Base-by-base conservation (phyloP, 176 grass and related monocot species). In the Aegilops umbellulata region DNA sequence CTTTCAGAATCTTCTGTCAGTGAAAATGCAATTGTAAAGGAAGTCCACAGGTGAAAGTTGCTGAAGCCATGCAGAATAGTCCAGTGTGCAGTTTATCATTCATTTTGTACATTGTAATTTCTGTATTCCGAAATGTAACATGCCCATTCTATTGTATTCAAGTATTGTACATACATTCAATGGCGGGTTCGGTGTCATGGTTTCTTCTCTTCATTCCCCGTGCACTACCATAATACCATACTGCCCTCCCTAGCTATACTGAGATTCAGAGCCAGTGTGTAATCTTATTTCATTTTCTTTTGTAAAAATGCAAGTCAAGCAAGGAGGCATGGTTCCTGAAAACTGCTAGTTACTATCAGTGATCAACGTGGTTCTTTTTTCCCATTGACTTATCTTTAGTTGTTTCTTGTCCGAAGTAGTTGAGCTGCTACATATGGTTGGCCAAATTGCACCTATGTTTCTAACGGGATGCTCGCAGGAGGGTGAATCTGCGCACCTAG, bases 1-100 rank as follows among this genome's bases (percentile, higher is more conserved):
- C 88, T 98, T 30, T 87, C 89, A 55, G 79, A 87, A n/a, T 91
- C 92, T 82, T 92, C 88, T 72, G 63, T 83, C 76, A 39, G 60
- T 64, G 90, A 92, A 80, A 88, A 92, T 39, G 86, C 86, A 73
- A 87, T 89, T 64, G 82, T 94, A 38, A 92, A 92, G 77, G 96
- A 95, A 86, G 76, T 82, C 81, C 73, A 89, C 77, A 83, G 90
- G 77, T 98, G 88, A 97, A 86, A 86, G 57, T 53, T 74, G 11
- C 47, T 58, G 36, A 67, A 89, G 65, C 70, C 49, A 35, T 87
- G 10, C 38, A 61, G n/a, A 67, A 32, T 47, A 80, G 74, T 29
- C 25, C 23, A 34, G n/a, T 91, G 76, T 85, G 82, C 83, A 90
- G 85, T 63, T 84, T 82, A 42, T 58, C 39, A 51, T 87, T 90